phyloP scores from a whole-genome alignment of 176 grass and related monocot genomes.

The Alloteropsis semialata region DNA sequence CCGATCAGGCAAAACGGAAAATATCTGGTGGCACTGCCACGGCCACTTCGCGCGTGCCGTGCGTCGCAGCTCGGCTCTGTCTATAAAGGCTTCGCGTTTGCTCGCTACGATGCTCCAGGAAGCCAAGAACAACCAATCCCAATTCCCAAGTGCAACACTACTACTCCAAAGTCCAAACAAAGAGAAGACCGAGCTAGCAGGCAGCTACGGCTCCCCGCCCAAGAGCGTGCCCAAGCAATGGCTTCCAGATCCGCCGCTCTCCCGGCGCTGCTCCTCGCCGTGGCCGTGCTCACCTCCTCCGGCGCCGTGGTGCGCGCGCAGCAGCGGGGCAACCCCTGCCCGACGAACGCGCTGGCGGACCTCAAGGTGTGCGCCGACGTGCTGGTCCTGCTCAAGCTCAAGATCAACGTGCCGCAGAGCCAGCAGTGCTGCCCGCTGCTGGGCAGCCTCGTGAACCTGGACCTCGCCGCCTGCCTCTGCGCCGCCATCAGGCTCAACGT shows the following conservation, averaged over 20 bases:
- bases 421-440: conserved; percentile 58
- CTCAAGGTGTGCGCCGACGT: conserved; percentile 61
- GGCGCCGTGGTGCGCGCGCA: conserved; percentile 9
- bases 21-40: conserved; percentile 3
- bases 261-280: conserved; percentile 16
- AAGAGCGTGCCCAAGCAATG: background rate
- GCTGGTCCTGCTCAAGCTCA: conserved; percentile 49
- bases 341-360: conserved; percentile 40
- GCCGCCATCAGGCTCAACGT: conserved; percentile 49
- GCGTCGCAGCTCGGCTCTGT: background rate
- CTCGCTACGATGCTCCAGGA: background rate
- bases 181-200: background rate
- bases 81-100: conserved; percentile 24
- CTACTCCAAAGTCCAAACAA: too few species aligned
- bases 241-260: background rate
- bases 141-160: background rate
- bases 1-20: background rate
- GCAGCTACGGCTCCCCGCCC: background rate
- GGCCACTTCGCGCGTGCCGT: background rate
- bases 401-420: conserved; percentile 42
- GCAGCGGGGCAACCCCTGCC: conserved; percentile 48
- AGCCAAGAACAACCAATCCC: background rate
- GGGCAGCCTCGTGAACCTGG: conserved; percentile 42
- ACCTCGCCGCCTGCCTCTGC: conserved; percentile 58
- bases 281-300: background rate